Evolutionary conservation across 192 early-diverging fungal species (phyloP), one percentile per base, ranked within the genome.

Genomic region (Coemansia sp.): DNA sequence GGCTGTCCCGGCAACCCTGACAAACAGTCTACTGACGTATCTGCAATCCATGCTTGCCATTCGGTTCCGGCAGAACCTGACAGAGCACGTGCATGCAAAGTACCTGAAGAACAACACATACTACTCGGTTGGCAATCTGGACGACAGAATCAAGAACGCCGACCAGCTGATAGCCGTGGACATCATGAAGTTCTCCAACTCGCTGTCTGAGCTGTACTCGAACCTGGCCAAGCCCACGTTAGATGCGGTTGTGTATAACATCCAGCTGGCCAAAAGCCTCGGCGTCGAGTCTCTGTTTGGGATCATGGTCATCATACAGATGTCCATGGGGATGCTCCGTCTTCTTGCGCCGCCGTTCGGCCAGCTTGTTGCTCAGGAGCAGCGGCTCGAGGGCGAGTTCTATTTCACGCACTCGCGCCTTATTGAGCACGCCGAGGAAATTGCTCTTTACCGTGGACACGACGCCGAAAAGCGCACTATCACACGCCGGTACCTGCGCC

Each of bases 211-310:
- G 58, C 85, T 99, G 37, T 99, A 98, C 84, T 93, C 91, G 38
- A 97, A 98, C 74, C 84, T 96, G 63, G 94, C 94, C 49, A 99
- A 99, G 69, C 98, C 98, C 9, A 87, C 94, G 18, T 85, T 99
- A 21, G 98, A 99, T 83, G 91, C 91, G 9, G 84, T 97, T 40
- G 90, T 98, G 58, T 99, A 93, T 86, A 96, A 95, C 75, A 83
- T 87, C 44, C 94, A 96, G 83, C 85, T 98, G 59, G 87, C 90
- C 9, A 84, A 87, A 48, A 94, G 86, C 79, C 90, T 98, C 60
- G 98, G 95, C 18, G 87, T 89, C 44, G 91, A 93, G 52, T 89
- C 92, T 47, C 79, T 95, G 43, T 93, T 98, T 72, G 87, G 89
- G 52, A 85, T 94, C 49, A 90, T 88, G 75, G 72, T 94, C 6